These are phyloP conservation scores for Amaranthus tricolor DNA, from an alignment of 179 eudicot genomes.

Conservation along the genomic window DNA sequence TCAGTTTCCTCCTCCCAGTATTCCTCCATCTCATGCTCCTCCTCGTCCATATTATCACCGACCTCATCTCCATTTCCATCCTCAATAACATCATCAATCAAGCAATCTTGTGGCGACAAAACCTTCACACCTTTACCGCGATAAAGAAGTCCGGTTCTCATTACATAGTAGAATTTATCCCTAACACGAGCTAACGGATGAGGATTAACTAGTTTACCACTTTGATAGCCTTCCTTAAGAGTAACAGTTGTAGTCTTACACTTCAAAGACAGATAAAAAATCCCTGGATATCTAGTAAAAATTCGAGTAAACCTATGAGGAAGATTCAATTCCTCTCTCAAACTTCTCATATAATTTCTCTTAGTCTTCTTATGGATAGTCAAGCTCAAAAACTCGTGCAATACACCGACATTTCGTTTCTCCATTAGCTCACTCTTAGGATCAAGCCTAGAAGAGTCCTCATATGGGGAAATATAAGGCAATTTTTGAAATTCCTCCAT, in stretches of 20 bases:
- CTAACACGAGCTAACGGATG: constrained; percentile 54
- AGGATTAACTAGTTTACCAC: constrained; percentile 57
- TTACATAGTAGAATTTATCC: constrained; percentile 64
- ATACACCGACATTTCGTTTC: constrained; percentile 83
- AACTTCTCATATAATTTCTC: constrained; percentile 77
- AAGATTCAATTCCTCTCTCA: constrained; percentile 79
- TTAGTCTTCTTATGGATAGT: constrained; percentile 89
- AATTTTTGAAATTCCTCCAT: constrained; percentile 95
- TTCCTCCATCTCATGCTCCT: constrained; percentile 46
- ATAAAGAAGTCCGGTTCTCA: constrained; percentile 74
- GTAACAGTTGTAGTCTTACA: constrained; percentile 91
- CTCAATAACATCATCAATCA: constrained; percentile 34
- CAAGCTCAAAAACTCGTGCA: constrained; percentile 87
- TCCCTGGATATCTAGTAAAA: constrained; percentile 90
- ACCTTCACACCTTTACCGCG: constrained; percentile 52
- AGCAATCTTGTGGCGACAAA: constrained; percentile 44
- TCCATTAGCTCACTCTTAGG: constrained; percentile 88
- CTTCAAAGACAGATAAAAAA: constrained; percentile 84
- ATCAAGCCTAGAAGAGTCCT: constrained; percentile 63
- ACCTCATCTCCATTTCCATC: constrained; percentile 25
- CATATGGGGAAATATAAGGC: constrained; percentile 86
- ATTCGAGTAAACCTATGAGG: constrained; percentile 86
- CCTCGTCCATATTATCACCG: constrained; percentile 32
- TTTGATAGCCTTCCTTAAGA: constrained; percentile 68
- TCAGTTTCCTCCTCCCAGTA: constrained; percentile 37